These are phyloP conservation scores for Thelonectria blattea DNA, from an alignment of 2,329 filamentous ascomycete species.

Conservation along the genomic window DNA sequence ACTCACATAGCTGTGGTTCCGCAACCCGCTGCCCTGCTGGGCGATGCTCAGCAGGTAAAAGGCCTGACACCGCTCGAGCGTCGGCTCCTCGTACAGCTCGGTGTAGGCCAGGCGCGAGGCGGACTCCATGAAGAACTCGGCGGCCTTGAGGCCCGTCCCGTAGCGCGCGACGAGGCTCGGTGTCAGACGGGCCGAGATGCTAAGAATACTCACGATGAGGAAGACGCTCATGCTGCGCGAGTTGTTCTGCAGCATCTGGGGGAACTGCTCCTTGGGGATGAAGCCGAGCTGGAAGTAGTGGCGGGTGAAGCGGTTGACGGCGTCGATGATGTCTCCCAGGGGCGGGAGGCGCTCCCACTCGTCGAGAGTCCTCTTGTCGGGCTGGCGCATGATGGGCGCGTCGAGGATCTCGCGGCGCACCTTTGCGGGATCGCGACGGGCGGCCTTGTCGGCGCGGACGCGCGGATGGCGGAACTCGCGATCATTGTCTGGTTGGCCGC, in stretches of 20 bases:
- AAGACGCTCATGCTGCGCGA: constrained; percentile 59
- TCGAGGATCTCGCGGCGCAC: constrained; percentile 44
- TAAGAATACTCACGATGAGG: constrained; percentile 60
- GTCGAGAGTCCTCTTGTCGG: constrained; percentile 36
- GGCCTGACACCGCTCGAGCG: constrained; percentile 61
- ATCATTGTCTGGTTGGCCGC: constrained; percentile 61
- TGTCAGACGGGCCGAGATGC: constrained; percentile 62
- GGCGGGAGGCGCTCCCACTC: constrained; percentile 59
- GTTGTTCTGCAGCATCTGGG: constrained; percentile 53
- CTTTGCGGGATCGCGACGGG: constrained; percentile 48
- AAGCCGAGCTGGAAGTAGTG: constrained; percentile 67
- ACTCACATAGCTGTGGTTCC: constrained; percentile 60
- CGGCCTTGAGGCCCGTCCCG: constrained; percentile 57
- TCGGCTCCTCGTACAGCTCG: constrained; percentile 60
- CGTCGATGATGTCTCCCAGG: constrained; percentile 56
- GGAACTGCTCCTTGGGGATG: constrained; percentile 60
- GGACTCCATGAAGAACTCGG: constrained; percentile 60
- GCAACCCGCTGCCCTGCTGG: constrained; percentile 62
- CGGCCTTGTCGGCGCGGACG: constrained; percentile 53
- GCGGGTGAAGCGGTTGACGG: constrained; percentile 57
- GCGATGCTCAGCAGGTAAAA: constrained; percentile 65
- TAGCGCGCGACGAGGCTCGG: constrained; percentile 54
- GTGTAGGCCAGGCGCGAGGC: constrained; percentile 54
- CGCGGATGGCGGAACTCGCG: constrained; percentile 63
- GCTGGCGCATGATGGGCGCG: constrained; percentile 31